Evolutionary conservation across 257 asterid genomes (phyloP).

Genomic region (Sherardia arvensis): DNA sequence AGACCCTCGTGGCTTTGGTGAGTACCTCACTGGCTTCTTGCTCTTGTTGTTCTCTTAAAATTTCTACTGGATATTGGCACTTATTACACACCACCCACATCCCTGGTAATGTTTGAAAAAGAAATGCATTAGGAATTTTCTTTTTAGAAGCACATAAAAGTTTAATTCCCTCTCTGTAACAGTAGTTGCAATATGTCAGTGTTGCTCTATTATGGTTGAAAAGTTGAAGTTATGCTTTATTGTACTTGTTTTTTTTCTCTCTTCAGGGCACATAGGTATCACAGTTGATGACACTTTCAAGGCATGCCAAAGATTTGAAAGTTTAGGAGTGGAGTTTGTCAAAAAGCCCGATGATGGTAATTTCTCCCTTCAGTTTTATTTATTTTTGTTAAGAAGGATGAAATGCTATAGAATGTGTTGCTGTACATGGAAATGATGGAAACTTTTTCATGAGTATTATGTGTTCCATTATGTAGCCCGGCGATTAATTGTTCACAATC

Average conservation of each 20-base stretch:
- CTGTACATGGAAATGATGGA: not conserved
- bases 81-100: not conserved
- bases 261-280: conserved; percentile 80
- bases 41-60: conserved; percentile 5
- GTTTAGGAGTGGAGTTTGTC: conserved; percentile 70
- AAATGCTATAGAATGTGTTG: not conserved
- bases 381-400: not conserved
- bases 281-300: conserved; percentile 68
- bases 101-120: not conserved
- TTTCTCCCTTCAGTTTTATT: not conserved
- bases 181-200: not conserved
- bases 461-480: not conserved
- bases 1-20: conserved; percentile 92
- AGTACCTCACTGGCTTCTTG: conserved; percentile 11
- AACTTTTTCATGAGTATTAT: not conserved
- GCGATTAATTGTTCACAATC: not conserved
- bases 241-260: not conserved
- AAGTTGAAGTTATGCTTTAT: conserved; percentile 3
- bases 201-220: not conserved
- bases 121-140: not conserved
- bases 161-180: not conserved
- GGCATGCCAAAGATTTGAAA: conserved; percentile 82
- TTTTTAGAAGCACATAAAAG: not conserved
- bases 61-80: not conserved
- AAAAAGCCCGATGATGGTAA: conserved; percentile 78